Evolutionary conservation across 2,329 filamentous ascomycete genomes (phyloP).

Genomic region (Fusarium pseudograminearum): DNA sequence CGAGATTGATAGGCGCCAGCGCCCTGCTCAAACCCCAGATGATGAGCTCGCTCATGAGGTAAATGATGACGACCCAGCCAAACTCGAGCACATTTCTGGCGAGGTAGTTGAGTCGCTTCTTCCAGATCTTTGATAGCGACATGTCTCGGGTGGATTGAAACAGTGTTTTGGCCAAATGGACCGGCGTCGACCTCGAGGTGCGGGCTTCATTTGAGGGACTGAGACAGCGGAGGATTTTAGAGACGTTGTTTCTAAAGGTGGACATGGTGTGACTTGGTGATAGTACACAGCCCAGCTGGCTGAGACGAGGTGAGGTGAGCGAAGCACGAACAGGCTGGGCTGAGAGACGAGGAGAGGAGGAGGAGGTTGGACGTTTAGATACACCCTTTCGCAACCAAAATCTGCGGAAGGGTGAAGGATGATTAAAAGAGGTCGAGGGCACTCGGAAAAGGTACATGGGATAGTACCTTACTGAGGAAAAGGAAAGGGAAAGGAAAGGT

Average conservation of each 20-base stretch:
- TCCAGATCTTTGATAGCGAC: slow-evolving; percentile 37
- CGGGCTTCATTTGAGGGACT: slow-evolving; percentile 45
- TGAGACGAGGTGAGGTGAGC: background rate
- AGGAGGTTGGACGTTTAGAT: slow-evolving; percentile 37
- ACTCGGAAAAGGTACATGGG: slow-evolving; percentile 22
- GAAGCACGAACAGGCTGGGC: slow-evolving; percentile 18
- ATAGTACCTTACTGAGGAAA: background rate
- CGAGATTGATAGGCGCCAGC: slow-evolving; percentile 50
- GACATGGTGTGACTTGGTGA: slow-evolving; percentile 42
- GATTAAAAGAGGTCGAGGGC: slow-evolving; percentile 23
- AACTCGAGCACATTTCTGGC: slow-evolving; percentile 38
- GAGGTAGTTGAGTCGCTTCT: slow-evolving; percentile 20
- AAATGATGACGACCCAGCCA: slow-evolving; percentile 53
- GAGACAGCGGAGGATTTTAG: slow-evolving; percentile 48
- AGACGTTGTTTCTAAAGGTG: slow-evolving; percentile 35
- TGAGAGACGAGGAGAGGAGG: background rate
- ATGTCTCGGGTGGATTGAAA: slow-evolving; percentile 47
- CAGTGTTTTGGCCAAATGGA: slow-evolving; percentile 22
- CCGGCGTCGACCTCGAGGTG: slow-evolving; percentile 16
- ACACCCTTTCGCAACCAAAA: slow-evolving; percentile 20
- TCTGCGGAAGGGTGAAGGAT: slow-evolving; percentile 31
- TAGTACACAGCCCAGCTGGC: slow-evolving; percentile 17
- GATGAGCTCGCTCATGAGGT: slow-evolving; percentile 58
- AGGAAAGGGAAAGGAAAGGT: background rate
- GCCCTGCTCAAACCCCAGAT: slow-evolving; percentile 58